These are phyloP conservation scores for Cyberlindnera mississippiensis DNA, from an alignment of 805 yeast genomes.

Conservation along the genomic window DNA sequence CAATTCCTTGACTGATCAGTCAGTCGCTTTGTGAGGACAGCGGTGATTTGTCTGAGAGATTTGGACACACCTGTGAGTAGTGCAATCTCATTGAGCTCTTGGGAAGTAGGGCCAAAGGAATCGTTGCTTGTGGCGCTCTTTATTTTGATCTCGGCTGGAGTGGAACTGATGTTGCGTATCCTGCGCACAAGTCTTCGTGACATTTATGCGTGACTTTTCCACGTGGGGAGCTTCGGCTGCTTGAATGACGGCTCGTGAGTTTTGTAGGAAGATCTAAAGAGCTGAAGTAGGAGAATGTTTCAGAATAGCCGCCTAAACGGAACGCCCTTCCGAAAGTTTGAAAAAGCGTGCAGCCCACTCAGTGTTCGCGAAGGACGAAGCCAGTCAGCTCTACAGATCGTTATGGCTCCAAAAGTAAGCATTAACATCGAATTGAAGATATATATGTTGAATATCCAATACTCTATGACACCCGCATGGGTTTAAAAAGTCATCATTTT, in stretches of 20 bases:
- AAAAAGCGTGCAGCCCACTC: no score
- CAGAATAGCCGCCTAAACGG: no score
- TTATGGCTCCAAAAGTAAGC: neutral
- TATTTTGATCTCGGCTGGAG: slow-evolving; percentile 33
- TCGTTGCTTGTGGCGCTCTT: slow-evolving; percentile 50
- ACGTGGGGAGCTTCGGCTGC: no score
- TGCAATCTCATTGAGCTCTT: slow-evolving; percentile 49
- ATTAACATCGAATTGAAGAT: slow-evolving; percentile 13
- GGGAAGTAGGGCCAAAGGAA: slow-evolving; percentile 52
- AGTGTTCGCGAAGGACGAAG: no score
- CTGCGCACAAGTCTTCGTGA: slow-evolving; percentile 30
- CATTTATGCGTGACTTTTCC: slow-evolving; percentile 12
- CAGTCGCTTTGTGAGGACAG: slow-evolving; percentile 39
- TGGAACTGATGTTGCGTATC: slow-evolving; percentile 28
- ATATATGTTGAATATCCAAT: slow-evolving; percentile 20
- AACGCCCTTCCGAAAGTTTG: no score
- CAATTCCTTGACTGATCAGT: slow-evolving; percentile 31
- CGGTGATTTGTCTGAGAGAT: slow-evolving; percentile 37
- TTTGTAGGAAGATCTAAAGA: no score
- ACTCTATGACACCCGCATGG: slow-evolving; percentile 12
- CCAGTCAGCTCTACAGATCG: neutral
- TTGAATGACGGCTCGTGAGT: no score
- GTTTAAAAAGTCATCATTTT: slow-evolving; percentile 6
- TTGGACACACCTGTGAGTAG: slow-evolving; percentile 39
- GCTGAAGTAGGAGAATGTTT: no score